Percentiles rank a stretch among this genome's conserved stretches.
Conservation (phyloP, 2,329 filamentous ascomycete species). For the Aspergillus sp. region DNA sequence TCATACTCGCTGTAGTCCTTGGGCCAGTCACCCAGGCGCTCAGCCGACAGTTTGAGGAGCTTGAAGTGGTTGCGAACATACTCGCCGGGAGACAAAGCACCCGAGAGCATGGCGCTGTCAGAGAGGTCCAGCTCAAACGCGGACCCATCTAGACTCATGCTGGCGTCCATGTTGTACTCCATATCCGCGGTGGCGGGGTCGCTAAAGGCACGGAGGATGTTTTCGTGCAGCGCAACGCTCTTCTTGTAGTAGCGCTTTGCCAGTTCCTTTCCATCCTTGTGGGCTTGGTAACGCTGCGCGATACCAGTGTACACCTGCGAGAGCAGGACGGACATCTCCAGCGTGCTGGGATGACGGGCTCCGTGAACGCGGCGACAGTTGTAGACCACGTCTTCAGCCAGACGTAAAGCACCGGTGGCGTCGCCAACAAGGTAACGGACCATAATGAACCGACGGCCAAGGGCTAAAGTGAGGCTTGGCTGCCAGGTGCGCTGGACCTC, state of each 20-base stretch:
- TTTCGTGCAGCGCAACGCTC: conserved; percentile 37
- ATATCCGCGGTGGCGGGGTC: conserved; percentile 33
- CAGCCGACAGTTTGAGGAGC: conserved; percentile 39
- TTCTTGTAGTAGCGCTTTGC: conserved; percentile 42
- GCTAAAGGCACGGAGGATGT: conserved; percentile 35
- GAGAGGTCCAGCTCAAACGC: conserved; percentile 5
- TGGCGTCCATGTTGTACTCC: conserved; percentile 12
- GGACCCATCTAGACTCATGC: conserved; percentile 12
- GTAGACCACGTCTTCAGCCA: conserved; percentile 56
- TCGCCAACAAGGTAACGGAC: conserved; percentile 51
- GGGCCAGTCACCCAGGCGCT: conserved; percentile 43
- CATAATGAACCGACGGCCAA: conserved; percentile 52
- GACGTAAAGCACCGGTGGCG: conserved; percentile 42
- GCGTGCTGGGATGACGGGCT: conserved; percentile 44
- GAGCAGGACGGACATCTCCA: conserved; percentile 51
- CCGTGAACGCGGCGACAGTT: conserved; percentile 56
- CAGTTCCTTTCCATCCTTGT: conserved; percentile 31
- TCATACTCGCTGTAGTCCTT: conserved; percentile 52
- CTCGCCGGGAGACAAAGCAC: conserved; percentile 15
- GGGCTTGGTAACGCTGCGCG: conserved; percentile 35
- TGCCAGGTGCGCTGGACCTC: conserved; percentile 41
- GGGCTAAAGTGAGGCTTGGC: conserved; percentile 42
- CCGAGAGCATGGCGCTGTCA: not conserved
- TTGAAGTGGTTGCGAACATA: conserved; percentile 37
- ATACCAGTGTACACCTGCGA: conserved; percentile 50